Conservation (phyloP, 371 early-diverging fungal genomes). For the Agmasoma carcini region DNA sequence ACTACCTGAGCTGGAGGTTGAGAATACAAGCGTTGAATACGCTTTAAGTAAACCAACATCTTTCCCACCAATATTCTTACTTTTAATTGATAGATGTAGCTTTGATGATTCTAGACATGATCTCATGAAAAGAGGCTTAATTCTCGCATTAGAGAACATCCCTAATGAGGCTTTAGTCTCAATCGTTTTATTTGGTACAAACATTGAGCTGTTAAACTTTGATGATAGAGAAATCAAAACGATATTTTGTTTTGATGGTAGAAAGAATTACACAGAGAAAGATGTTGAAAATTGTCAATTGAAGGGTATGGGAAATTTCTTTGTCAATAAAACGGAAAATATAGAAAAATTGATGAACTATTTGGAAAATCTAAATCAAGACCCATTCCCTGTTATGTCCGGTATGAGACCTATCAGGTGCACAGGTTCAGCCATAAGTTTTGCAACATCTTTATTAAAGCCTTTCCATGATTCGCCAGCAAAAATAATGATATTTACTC, state of each 20-base stretch:
- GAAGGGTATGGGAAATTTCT: slow-evolving; percentile 47
- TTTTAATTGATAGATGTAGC: slow-evolving; percentile 86
- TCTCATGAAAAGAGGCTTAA: slow-evolving; percentile 76
- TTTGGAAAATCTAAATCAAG: slow-evolving; percentile 78
- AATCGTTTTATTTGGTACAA: slow-evolving; percentile 88
- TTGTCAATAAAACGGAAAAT: slow-evolving; percentile 63
- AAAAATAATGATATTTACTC: slow-evolving; percentile 81
- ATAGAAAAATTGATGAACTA: slow-evolving; percentile 77
- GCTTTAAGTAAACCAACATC: slow-evolving; percentile 61
- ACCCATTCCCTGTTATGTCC: slow-evolving; percentile 89
- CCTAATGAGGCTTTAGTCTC: slow-evolving; percentile 84
- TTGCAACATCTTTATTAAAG: slow-evolving; percentile 84
- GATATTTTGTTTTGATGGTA: slow-evolving; percentile 86
- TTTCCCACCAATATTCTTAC: slow-evolving; percentile 80
- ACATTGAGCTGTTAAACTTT: slow-evolving; percentile 58
- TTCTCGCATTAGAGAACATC: slow-evolving; percentile 68
- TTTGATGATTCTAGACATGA: slow-evolving; percentile 74
- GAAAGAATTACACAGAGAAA: slow-evolving; percentile 77
- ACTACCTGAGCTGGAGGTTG: slow-evolving; percentile 80
- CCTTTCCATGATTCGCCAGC: slow-evolving; percentile 60
- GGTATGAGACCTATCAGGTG: slow-evolving; percentile 82
- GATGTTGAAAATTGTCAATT: slow-evolving; percentile 8
- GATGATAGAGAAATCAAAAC: slow-evolving; percentile 71
- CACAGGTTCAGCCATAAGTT: slow-evolving; percentile 85
- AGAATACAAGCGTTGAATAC: slow-evolving; percentile 89